Conservation (phyloP, 2,329 filamentous ascomycete genomes). For the Pseudogymnoascus sp. region DNA sequence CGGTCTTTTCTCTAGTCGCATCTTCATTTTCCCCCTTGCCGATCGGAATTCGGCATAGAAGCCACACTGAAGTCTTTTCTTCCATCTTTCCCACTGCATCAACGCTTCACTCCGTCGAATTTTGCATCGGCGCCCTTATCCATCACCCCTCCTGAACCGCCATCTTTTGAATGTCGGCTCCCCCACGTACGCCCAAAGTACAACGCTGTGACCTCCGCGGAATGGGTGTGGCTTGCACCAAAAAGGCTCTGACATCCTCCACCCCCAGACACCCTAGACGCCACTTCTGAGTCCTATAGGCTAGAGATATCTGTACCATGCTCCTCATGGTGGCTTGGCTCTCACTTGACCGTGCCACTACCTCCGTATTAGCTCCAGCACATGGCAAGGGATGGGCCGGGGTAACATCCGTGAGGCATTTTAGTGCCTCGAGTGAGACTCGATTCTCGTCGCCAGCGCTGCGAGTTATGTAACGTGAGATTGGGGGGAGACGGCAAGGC, state of each 20-base stretch:
- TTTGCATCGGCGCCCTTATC: neutral
- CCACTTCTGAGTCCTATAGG: neutral
- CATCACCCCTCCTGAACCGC: neutral
- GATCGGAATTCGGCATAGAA: slow-evolving; percentile 2
- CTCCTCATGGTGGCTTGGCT: neutral
- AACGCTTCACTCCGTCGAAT: neutral
- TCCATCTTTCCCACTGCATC: neutral
- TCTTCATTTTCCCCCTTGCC: neutral
- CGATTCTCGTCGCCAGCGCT: neutral
- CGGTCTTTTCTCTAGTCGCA: neutral
- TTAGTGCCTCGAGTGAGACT: neutral
- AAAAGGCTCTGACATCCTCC: slow-evolving; percentile 5
- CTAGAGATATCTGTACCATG: neutral
- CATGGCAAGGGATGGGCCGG: neutral
- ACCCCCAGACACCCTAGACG: neutral
- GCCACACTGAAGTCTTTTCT: neutral
- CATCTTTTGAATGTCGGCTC: neutral
- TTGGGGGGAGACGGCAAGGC: neutral
- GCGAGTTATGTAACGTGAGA: neutral
- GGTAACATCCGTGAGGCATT: neutral
- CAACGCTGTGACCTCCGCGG: neutral
- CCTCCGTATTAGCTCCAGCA: neutral
- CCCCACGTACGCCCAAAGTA: neutral
- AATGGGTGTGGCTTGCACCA: neutral
- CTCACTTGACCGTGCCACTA: neutral